Conservation (phyloP, 768 basidiomycete species). For the Macrolepiota fuliginosa region DNA sequence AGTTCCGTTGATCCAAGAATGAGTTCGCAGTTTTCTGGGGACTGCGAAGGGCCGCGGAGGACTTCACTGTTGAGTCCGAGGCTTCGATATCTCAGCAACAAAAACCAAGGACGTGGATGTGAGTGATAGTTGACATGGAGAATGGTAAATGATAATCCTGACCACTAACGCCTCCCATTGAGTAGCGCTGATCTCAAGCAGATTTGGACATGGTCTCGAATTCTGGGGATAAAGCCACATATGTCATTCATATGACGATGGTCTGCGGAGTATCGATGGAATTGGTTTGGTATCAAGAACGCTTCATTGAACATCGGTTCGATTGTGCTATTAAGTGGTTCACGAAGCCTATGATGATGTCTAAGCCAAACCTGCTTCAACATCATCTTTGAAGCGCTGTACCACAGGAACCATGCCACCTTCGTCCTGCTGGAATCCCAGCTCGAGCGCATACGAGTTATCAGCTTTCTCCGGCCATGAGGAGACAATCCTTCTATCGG, state of each 20-base stretch:
- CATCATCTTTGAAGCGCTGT: conserved; percentile 26
- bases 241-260: not conserved
- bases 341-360: not conserved
- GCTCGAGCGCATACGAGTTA: conserved; percentile 37
- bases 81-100: not conserved
- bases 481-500: conserved; percentile 39
- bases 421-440: conserved; percentile 44
- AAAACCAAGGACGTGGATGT: not conserved
- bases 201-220: not conserved
- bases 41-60: not conserved
- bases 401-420: conserved; percentile 46
- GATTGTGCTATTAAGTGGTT: not conserved
- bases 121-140: not conserved
- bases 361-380: conserved; percentile 3
- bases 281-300: not conserved
- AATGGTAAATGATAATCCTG: not conserved
- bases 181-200: not conserved
- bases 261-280: not conserved
- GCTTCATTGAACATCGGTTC: not conserved
- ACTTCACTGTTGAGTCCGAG: not conserved
- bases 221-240: not conserved
- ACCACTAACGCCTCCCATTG: not conserved
- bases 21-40: not conserved
- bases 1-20: not conserved
- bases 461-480: conserved; percentile 50